These are phyloP conservation scores for Helianthus annuus DNA, from an alignment of 129 eudicot species.

Conservation along the genomic window HanXRQr2.0-SUNRISE NC_035444.2:61299509-61300008, in stretches of 20 bases:
- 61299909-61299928: too few species aligned
- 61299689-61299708: conserved; percentile 16
- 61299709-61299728: conserved; percentile 2
- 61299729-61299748: conserved; percentile 30
- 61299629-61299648: conserved; percentile 50
- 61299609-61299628: conserved; percentile 97
- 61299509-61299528: conserved; percentile 2
- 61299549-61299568: conserved; percentile 92
- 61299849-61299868: not conserved
- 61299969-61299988: too few species aligned
- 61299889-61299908: too few species aligned
- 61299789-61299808: not conserved
- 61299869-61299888: too few species aligned
- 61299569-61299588: conserved; percentile 97
- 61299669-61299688: conserved; percentile 17
- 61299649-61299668: conserved; percentile 30
- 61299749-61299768: conserved; percentile 13
- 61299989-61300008: too few species aligned
- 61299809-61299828: not conserved
- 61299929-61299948: too few species aligned
- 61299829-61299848: not conserved
- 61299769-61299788: conserved; percentile 1
- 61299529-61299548: conserved; percentile 70
- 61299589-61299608: conserved; percentile 98
- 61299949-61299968: too few species aligned